Evolutionary conservation across 2,329 filamentous ascomycete species (phyloP).

Genomic region (Plectosphaerella cucumerina): DNA sequence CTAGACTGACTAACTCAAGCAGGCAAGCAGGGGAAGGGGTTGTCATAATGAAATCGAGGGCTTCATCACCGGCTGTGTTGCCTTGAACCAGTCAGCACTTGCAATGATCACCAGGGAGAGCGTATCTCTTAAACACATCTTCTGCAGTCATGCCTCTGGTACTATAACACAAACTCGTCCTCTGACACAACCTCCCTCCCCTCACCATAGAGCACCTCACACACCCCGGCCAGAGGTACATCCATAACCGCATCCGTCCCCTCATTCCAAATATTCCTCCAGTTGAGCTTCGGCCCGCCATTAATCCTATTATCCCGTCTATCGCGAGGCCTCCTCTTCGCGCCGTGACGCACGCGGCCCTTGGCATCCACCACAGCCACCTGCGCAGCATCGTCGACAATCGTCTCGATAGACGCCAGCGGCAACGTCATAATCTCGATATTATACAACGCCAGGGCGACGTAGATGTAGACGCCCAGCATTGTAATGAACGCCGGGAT

Average conservation of each 20-base stretch:
- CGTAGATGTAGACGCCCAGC: constrained; percentile 85
- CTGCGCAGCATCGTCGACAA: constrained; percentile 87
- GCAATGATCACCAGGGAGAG: background rate
- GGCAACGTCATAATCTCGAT: constrained; percentile 81
- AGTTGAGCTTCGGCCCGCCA: constrained; percentile 49
- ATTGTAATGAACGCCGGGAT: constrained; percentile 89
- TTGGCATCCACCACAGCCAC: constrained; percentile 76
- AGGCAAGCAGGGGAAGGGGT: too few species aligned
- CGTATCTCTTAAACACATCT: too few species aligned
- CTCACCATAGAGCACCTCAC: constrained; percentile 85
- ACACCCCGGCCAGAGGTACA: constrained; percentile 89
- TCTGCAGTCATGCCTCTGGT: too few species aligned
- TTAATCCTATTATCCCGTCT: constrained; percentile 31
- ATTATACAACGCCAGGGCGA: constrained; percentile 88
- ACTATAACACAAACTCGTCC: constrained; percentile 11
- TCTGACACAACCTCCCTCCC: constrained; percentile 25
- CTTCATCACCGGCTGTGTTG: too few species aligned
- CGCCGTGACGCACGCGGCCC: constrained; percentile 44
- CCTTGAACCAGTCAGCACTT: too few species aligned
- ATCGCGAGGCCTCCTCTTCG: constrained; percentile 21
- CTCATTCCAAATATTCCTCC: constrained; percentile 81
- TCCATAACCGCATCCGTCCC: constrained; percentile 98
- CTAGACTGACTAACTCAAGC: too few species aligned
- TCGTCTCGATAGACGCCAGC: constrained; percentile 75
- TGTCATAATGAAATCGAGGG: too few species aligned